These are phyloP conservation scores for Calycina marina DNA, from an alignment of 2,329 filamentous ascomycete genomes.

Conservation along the genomic window DNA sequence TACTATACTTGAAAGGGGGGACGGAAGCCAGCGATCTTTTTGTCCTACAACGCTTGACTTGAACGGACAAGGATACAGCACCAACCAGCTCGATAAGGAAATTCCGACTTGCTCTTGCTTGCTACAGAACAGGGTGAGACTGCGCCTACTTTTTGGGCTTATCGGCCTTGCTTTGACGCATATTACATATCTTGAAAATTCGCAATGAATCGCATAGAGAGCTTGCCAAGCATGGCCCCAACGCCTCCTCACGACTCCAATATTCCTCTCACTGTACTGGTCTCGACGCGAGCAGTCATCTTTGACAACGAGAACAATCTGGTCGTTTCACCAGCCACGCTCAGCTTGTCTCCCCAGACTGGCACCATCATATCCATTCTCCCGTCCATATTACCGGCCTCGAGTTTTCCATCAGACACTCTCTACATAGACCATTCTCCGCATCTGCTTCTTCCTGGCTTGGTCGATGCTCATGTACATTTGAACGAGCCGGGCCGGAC, in stretches of 20 bases:
- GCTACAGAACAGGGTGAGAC: too few relatives aligned
- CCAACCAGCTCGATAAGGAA: too few relatives aligned
- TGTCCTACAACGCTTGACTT: too few relatives aligned
- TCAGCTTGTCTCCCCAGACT: constrained; percentile 60
- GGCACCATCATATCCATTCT: constrained; percentile 75
- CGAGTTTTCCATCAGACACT: constrained; percentile 57
- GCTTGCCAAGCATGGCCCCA: constrained; percentile 15
- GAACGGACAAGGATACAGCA: too few relatives aligned
- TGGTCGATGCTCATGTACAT: constrained; percentile 95
- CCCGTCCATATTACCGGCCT: constrained; percentile 57
- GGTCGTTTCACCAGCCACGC: constrained; percentile 63
- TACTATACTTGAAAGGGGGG: too few relatives aligned
- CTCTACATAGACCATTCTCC: constrained; percentile 76
- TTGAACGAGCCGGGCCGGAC: constrained; percentile 93
- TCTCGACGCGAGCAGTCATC: constrained; percentile 71
- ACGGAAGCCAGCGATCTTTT: too few relatives aligned
- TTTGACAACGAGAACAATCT: constrained; percentile 49
- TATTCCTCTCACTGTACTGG: constrained; percentile 55
- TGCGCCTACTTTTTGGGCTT: too few relatives aligned
- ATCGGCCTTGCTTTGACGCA: too few relatives aligned
- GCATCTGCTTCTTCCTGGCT: constrained; percentile 69
- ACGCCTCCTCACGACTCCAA: constrained; percentile 18
- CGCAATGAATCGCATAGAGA: not conserved
- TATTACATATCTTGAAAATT: too few relatives aligned
- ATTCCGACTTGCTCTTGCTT: too few relatives aligned